Base-by-base conservation (phyloP, 2,329 filamentous ascomycete genomes). In the Alternaria novae-zelandiae region DNA sequence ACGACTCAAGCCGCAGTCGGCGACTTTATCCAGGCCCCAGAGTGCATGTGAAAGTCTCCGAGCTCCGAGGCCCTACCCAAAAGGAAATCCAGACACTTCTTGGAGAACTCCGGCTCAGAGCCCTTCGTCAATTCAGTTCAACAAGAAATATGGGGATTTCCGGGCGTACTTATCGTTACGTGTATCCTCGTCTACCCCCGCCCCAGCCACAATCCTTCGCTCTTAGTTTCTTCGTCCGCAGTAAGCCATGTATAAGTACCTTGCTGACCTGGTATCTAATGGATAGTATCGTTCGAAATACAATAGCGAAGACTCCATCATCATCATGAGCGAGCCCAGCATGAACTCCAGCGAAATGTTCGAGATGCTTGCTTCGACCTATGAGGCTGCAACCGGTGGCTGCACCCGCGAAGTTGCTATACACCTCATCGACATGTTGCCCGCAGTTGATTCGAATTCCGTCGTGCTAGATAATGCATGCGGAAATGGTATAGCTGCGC, bases 401-500 rank as follows among this genome's bases (percentile, higher is more conserved):
- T 64, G 60, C 50, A 70, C 68, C 2, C 63, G 62, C 20, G 64
- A 69, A 21, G 43, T 71, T 4, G 68, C 64, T 15, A 59, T 61
- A 2, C 50, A 68, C n/a, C 61, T 74, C 20, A 20, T 68, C 59
- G 20, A 63, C 9, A 59, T 67, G 8, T 25, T 61, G n/a, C 64
- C 67, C 4, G 28, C 66, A 1, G 61, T 75, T 8, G 50, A 62
- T 4, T 26, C 54, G 20, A 32, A 57, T 12, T 71, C 70, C 13
- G 25, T 65, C 15, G 49, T 75, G 20, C 69, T 67, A 25, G 74
- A 76, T 51, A 76, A 75, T 36, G 74, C 73, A 1, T 75, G 72
- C 57, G 72, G 72, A 11, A 61, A 70, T 9, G 74, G 72, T 44
- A 64, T 73, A 17, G 66, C 70, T 9, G 63, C 71, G 8, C 55